A percentile compares a stretch with the other conserved stretches of the same genome.
Conservation (phyloP, 148 eudicot genomes). For the Chenopodium berlandieri region DNA sequence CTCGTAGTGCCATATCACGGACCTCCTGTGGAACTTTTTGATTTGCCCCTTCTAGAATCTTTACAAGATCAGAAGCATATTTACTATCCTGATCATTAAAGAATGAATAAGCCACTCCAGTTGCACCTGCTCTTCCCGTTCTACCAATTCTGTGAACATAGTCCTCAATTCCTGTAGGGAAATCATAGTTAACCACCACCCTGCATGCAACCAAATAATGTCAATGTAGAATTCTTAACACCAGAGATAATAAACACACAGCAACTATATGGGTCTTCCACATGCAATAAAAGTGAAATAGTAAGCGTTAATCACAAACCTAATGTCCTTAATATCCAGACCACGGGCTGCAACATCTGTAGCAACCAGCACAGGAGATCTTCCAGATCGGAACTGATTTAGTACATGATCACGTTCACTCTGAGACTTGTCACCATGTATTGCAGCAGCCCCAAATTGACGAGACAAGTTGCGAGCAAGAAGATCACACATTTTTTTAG, state of each 20-base stretch:
- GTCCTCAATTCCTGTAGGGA: conserved; percentile 92
- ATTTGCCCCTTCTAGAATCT: conserved; percentile 85
- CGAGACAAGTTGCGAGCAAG: conserved; percentile 73
- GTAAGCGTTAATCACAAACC: conserved; percentile 38
- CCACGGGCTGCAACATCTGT: conserved; percentile 99
- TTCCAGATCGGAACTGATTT: conserved; percentile 73
- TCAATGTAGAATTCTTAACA: background rate
- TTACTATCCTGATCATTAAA: conserved; percentile 75
- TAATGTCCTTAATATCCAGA: conserved; percentile 83
- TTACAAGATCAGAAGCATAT: conserved; percentile 84
- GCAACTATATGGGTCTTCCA: background rate
- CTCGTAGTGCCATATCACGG: conserved; percentile 84
- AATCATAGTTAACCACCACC: conserved; percentile 92
- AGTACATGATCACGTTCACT: conserved; percentile 78
- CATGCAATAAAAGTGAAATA: background rate
- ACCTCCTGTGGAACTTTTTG: conserved; percentile 81
- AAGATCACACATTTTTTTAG: conserved; percentile 93
- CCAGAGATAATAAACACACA: background rate
- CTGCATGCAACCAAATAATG: conserved; percentile 36
- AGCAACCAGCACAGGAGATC: conserved; percentile 88
- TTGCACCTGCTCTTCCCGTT: conserved; percentile 99
- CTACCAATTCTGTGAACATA: conserved; percentile 98
- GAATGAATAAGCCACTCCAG: conserved; percentile 83
- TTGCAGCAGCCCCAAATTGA: conserved; percentile 84
- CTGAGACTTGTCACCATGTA: conserved; percentile 93